These are phyloP conservation scores for Gossypium longicalyx DNA, from an alignment of 345 rosid species.

Conservation along the genomic window DNA sequence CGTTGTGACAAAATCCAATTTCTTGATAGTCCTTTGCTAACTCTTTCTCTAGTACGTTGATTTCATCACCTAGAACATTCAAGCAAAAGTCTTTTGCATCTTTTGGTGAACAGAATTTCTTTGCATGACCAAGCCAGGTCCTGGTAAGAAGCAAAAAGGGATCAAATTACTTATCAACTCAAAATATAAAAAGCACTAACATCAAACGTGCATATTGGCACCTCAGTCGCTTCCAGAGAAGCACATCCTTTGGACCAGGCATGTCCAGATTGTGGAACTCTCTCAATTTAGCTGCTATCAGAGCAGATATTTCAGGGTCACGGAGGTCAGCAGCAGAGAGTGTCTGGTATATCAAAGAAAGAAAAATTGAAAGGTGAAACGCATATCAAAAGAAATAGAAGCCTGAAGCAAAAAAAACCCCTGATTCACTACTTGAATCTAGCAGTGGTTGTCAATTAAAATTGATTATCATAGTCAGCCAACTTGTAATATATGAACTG, in stretches of 20 bases:
- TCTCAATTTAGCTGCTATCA: conserved; percentile 69
- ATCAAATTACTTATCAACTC: neutral
- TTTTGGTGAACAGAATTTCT: conserved; percentile 39
- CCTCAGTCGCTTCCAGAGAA: conserved; percentile 83
- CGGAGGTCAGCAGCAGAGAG: conserved; percentile 85
- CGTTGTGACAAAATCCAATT: conserved; percentile 85
- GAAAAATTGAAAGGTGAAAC: conserved; percentile 3
- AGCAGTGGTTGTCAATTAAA: neutral
- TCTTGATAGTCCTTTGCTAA: conserved; percentile 40
- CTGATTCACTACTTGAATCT: neutral
- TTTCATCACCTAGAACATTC: conserved; percentile 51
- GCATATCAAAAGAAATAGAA: neutral
- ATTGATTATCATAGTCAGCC: neutral
- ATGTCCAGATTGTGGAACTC: conserved; percentile 82
- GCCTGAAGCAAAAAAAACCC: neutral
- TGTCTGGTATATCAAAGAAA: conserved; percentile 44
- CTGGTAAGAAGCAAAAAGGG: conserved; percentile 27
- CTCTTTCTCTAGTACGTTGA: conserved; percentile 46
- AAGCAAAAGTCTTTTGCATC: conserved; percentile 50
- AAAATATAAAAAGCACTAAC: neutral
- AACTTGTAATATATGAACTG: too few species aligned
- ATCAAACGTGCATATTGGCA: conserved; percentile 14
- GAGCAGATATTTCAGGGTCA: conserved; percentile 50
- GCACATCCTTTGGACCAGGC: conserved; percentile 53
- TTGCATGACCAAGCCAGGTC: conserved; percentile 60